Evolutionary conservation across 768 basidiomycete species (phyloP), one percentile per base, ranked within the genome.

Genomic region (Macrocybe gigantea): DNA sequence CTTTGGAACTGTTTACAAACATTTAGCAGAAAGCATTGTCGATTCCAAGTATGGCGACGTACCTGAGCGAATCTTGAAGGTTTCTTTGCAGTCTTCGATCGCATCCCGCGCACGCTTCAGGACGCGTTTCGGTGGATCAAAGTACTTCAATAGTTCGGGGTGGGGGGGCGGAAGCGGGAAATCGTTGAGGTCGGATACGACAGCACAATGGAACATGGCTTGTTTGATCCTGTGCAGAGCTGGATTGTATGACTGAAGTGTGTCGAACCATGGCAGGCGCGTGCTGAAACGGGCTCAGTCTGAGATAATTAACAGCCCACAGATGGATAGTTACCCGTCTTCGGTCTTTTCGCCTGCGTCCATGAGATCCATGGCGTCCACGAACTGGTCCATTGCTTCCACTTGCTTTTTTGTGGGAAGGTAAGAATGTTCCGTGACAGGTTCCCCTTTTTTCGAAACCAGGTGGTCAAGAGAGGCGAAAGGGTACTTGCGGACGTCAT

Each of bases 141-240:
- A 83, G 64, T 88, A 98, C 59, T 87, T 92, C 30, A 78, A 68
- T 1, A 96, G 72, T 47, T 90, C 89, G 1, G 84, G 85, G 64
- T 96, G 92, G 1, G 91, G 88, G 2, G 89, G 88, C 1, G 88
- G 84, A 7, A 95, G 74, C 0, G 92, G 91, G 47, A 90, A 73
- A 6, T 72, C 72, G 14, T 72, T 64, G n/a, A 94, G 63, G 60
- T 96, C 88, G 2, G 78, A 68, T 13, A 86, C 82, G 7, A 91
- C 75, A 1, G 92, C 92, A 44, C 78, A 78, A 59, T 96, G 94
- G 65, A 95, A 90, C 56, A 93, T 81, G 9, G 93, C 93, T 70
- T 96, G 93, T 62, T 94, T 95, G 48, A 85, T 77, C 44, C 94
- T 83, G 58, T 99, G 94, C 32, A 96, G 73, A 3, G 88, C 80